A percentile compares a stretch with the other conserved stretches of the same genome.
These are phyloP conservation scores for Suhomyces sp. DNA, from an alignment of 805 yeast species.

Conservation along the genomic window DNA sequence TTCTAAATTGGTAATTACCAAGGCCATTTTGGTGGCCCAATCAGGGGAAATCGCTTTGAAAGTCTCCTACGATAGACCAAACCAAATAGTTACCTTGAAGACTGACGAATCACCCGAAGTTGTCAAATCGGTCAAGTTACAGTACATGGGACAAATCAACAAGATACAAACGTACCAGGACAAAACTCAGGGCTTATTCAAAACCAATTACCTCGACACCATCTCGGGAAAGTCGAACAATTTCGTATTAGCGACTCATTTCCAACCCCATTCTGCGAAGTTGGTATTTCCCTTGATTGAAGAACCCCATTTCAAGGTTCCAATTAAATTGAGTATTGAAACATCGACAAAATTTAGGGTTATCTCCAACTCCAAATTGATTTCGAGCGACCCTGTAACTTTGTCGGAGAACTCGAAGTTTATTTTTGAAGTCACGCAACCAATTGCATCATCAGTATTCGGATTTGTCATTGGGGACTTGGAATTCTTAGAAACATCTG, in stretches of 20 bases:
- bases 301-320: conserved; percentile 56
- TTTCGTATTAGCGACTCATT: conserved; percentile 64
- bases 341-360: conserved; percentile 48
- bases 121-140: conserved; percentile 22
- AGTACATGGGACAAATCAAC: conserved; percentile 53
- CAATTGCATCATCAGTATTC: conserved; percentile 62
- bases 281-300: conserved; percentile 68
- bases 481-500: conserved; percentile 44
- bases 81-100: conserved; percentile 34
- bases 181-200: conserved; percentile 63
- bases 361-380: conserved; percentile 48
- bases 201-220: conserved; percentile 59
- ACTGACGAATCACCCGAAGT: conserved; percentile 14
- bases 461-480: conserved; percentile 71
- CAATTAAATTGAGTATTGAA: conserved; percentile 49
- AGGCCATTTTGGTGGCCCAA: conserved; percentile 22
- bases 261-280: conserved; percentile 67
- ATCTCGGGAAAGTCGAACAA: conserved; percentile 49
- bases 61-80: conserved; percentile 40
- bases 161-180: conserved; percentile 54
- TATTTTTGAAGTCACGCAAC: conserved; percentile 52
- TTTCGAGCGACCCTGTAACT: conserved; percentile 14
- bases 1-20: conserved; percentile 39
- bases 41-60: conserved; percentile 18
- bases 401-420: conserved; percentile 30